Conservation (phyloP, 2,329 filamentous ascomycete species). For the Claviceps arundinis region DNA sequence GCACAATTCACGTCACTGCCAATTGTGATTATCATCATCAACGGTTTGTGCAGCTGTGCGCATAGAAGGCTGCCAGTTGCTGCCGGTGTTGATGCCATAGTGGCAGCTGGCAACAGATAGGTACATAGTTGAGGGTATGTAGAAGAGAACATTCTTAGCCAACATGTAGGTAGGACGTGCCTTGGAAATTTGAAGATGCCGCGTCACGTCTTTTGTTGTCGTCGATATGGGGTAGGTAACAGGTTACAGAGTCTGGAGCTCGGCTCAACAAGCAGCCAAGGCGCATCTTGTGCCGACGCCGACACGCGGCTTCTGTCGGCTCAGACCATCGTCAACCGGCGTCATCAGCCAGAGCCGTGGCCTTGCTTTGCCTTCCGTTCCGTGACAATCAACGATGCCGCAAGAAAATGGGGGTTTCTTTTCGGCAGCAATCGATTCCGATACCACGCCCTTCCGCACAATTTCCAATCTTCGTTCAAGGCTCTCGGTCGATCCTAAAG, state of each 20-base stretch:
- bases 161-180: too few species aligned
- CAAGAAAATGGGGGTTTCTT: neutral
- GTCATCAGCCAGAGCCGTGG: constrained; percentile 4
- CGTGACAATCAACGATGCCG: neutral
- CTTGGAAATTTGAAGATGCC: neutral
- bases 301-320: constrained; percentile 21
- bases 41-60: neutral
- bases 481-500: neutral
- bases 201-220: neutral
- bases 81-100: neutral
- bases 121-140: too few species aligned
- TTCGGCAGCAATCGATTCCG: neutral
- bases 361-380: neutral
- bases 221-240: neutral
- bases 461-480: too few species aligned
- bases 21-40: too few species aligned
- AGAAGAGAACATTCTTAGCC: too few species aligned
- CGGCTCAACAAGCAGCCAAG: neutral
- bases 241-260: neutral
- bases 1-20: neutral
- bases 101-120: neutral
- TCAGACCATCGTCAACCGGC: constrained; percentile 12
- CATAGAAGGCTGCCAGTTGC: constrained; percentile 1
- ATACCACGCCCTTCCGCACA: neutral
- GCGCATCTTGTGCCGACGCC: neutral